Percentiles rank a stretch among this genome's conserved stretches.
phyloP scores from a whole-genome alignment of 805 yeast genomes.

The Saccharomycopsis fodiens region DNA sequence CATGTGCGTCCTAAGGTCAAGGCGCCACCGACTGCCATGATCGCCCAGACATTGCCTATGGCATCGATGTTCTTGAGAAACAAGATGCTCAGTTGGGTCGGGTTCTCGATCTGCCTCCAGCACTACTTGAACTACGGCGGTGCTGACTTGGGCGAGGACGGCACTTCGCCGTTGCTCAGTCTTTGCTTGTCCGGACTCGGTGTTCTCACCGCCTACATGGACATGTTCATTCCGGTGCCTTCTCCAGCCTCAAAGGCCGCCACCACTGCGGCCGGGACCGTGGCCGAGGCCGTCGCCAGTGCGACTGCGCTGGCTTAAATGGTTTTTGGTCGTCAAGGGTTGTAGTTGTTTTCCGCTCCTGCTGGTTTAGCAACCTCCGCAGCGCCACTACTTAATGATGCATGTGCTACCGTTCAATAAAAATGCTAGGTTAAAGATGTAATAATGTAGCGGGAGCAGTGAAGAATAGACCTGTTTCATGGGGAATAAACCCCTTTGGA shows the following conservation, averaged over 20 bases:
- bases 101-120: constrained; percentile 18
- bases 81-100: constrained; percentile 18
- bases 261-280: neutral
- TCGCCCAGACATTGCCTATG: constrained; percentile 21
- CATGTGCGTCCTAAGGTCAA: constrained; percentile 14
- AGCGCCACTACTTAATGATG: too few relatives aligned
- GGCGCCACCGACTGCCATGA: constrained; percentile 18
- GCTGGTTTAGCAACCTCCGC: too few relatives aligned
- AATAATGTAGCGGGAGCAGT: neutral
- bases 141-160: constrained; percentile 17
- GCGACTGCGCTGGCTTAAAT: too few relatives aligned
- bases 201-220: constrained; percentile 17
- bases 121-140: constrained; percentile 19
- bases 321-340: too few relatives aligned
- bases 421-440: neutral
- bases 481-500: too few relatives aligned
- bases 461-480: too few relatives aligned
- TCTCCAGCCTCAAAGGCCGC: neutral
- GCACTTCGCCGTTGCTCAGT: constrained; percentile 17
- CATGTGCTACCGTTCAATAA: too few relatives aligned
- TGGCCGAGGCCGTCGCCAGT: neutral
- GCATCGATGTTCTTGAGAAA: constrained; percentile 21
- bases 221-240: neutral
- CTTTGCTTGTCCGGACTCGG: constrained; percentile 12
- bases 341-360: too few relatives aligned